phyloP scores from a whole-genome alignment of 352 stramenopile species.

The Pythium brassicae region DNA sequence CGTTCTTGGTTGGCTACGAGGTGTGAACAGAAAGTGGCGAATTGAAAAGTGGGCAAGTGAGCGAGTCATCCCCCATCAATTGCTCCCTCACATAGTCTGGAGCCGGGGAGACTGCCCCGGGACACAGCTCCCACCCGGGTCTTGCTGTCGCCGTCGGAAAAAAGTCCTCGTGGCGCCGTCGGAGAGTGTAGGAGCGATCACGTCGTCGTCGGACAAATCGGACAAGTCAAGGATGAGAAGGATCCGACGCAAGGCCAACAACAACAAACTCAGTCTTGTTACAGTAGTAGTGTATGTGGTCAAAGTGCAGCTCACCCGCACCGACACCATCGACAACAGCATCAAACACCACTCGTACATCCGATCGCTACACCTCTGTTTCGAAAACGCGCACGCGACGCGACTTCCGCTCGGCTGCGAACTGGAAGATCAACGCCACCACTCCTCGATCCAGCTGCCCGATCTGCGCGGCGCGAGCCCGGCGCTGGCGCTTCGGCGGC shows the following conservation, averaged over 20 bases:
- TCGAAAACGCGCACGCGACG: background rate
- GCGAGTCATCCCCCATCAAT: too few relatives aligned
- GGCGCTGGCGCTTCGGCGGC: background rate
- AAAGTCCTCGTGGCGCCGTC: background rate
- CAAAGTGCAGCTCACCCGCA: too few relatives aligned
- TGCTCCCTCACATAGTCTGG: too few relatives aligned
- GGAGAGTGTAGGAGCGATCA: background rate
- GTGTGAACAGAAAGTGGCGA: background rate
- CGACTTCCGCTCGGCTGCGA: background rate
- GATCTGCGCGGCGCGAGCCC: background rate
- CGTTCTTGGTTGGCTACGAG: background rate
- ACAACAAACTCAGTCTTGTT: too few relatives aligned
- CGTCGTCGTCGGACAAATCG: constrained; percentile 6
- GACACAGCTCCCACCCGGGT: too few relatives aligned
- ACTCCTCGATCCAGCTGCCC: background rate
- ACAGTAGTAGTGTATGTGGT: too few relatives aligned
- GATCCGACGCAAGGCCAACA: too few relatives aligned
- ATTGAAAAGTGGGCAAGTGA: background rate
- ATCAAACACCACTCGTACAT: background rate
- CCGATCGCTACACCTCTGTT: background rate
- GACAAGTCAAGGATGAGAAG: too few relatives aligned
- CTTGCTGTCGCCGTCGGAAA: background rate
- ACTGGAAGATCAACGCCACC: constrained; percentile 2
- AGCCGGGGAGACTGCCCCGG: too few relatives aligned
- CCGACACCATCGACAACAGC: background rate